These are phyloP conservation scores for Tetracentron sinense DNA, from an alignment of 164 flowering plant species.

Conservation along the genomic window DNA sequence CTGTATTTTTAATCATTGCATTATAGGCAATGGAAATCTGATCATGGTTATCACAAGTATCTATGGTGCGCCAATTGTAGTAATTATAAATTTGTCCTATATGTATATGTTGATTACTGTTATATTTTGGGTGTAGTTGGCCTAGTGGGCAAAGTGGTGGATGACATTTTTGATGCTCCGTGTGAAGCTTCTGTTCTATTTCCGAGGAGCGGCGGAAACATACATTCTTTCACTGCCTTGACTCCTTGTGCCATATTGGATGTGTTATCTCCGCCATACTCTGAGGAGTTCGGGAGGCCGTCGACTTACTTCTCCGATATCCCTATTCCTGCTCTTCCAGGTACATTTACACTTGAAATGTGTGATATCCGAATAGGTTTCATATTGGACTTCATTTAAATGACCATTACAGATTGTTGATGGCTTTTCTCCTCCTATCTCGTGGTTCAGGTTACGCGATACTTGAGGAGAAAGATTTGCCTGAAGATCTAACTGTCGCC, in stretches of 20 bases:
- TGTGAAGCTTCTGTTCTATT: constrained; percentile 29
- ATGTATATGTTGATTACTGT: too few species aligned
- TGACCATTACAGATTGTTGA: too few species aligned
- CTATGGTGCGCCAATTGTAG: too few species aligned
- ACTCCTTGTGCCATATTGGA: constrained; percentile 43
- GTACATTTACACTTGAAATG: too few species aligned
- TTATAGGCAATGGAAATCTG: too few species aligned
- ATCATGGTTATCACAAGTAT: too few species aligned
- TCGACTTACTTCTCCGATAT: constrained; percentile 31
- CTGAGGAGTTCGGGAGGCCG: constrained; percentile 32
- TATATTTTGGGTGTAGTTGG: constrained; percentile 24
- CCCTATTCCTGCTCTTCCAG: constrained; percentile 22
- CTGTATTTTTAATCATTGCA: too few species aligned
- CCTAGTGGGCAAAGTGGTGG: constrained; percentile 23
- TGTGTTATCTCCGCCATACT: constrained; percentile 36
- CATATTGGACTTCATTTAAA: too few species aligned
- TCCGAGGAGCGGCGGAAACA: constrained; percentile 31
- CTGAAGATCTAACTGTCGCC: constrained; percentile 18
- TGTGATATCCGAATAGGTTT: too few species aligned
- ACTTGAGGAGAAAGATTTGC: constrained; percentile 29
- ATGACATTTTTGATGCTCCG: constrained; percentile 29
- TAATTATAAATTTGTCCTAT: too few species aligned
- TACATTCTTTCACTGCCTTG: constrained; percentile 32
- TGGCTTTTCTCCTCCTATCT: background rate
- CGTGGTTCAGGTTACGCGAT: constrained; percentile 23